Evolutionary conservation across 768 basidiomycete species (phyloP).

Genomic region (Fomitopsis pulvina): DNA sequence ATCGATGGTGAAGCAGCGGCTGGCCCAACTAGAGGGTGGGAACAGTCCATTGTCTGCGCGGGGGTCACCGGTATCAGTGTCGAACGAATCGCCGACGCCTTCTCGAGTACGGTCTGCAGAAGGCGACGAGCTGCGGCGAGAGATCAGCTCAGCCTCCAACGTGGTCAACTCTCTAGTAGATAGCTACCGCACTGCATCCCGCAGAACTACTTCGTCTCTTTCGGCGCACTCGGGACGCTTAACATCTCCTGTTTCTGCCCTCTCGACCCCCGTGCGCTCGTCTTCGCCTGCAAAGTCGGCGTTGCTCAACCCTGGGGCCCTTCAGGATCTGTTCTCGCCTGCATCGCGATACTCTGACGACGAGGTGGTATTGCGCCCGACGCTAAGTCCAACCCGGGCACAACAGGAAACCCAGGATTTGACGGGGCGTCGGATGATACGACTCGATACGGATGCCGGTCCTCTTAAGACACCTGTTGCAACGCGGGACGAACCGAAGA

Average conservation of each 20-base stretch:
- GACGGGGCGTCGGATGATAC: background rate
- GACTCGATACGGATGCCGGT: background rate
- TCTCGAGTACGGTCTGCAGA: background rate
- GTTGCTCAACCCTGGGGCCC: background rate
- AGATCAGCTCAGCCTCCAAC: conserved; percentile 3
- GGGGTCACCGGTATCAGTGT: conserved; percentile 7
- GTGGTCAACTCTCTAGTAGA: conserved; percentile 4
- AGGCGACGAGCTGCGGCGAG: conserved; percentile 4
- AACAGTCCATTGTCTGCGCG: conserved; percentile 9
- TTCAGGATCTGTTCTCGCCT: conserved; percentile 3
- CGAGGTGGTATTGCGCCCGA: background rate
- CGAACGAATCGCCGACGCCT: conserved; percentile 16
- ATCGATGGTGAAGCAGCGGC: conserved; percentile 61
- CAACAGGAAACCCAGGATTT: background rate
- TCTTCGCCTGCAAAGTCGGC: background rate
- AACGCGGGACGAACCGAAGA: background rate
- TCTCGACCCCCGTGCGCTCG: background rate
- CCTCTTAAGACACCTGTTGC: background rate
- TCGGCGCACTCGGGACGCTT: conserved; percentile 8
- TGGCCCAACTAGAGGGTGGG: conserved; percentile 48
- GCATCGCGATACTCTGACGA: conserved; percentile 11
- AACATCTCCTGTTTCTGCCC: conserved; percentile 7
- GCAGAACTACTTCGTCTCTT: conserved; percentile 4
- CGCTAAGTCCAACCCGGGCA: background rate
- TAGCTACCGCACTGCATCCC: conserved; percentile 1